Evolutionary conservation across 1,139 yeast species (phyloP).

Genomic region (Schizosaccharomyces versatilis): DNA sequence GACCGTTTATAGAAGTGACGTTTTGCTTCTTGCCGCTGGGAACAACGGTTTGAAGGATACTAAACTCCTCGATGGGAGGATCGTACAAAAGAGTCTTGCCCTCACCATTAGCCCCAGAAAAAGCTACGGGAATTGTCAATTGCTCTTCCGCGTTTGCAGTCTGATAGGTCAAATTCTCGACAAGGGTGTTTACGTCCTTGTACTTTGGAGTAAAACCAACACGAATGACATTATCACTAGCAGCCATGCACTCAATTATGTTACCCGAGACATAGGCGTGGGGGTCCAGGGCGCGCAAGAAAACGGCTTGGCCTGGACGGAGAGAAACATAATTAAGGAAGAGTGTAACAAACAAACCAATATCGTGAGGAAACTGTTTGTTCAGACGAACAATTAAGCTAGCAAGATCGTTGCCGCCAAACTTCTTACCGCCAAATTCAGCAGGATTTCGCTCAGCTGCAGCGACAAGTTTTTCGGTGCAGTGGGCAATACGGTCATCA

Average conservation of each 20-base stretch:
- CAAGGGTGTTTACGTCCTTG: constrained; percentile 79
- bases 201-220: constrained; percentile 97
- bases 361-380: constrained; percentile 74
- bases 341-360: constrained; percentile 85
- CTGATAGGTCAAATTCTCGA: constrained; percentile 71
- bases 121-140: constrained; percentile 53
- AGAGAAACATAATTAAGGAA: constrained; percentile 69
- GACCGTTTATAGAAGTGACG: constrained; percentile 52
- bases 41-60: constrained; percentile 52
- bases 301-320: constrained; percentile 88
- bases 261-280: constrained; percentile 95
- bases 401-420: constrained; percentile 5
- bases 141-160: constrained; percentile 81
- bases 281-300: constrained; percentile 88
- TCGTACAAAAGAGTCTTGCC: constrained; percentile 43
- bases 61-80: constrained; percentile 92
- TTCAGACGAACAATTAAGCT: constrained; percentile 53
- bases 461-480: constrained; percentile 2
- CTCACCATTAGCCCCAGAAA: constrained; percentile 41
- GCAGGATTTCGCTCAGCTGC: neutral
- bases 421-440: constrained; percentile 6
- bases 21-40: constrained; percentile 26
- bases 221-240: constrained; percentile 90
- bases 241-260: constrained; percentile 98
- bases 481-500: constrained; percentile 20